phyloP scores from a whole-genome alignment of 75 land plant species.

The Sequoia sempervirens region DNA sequence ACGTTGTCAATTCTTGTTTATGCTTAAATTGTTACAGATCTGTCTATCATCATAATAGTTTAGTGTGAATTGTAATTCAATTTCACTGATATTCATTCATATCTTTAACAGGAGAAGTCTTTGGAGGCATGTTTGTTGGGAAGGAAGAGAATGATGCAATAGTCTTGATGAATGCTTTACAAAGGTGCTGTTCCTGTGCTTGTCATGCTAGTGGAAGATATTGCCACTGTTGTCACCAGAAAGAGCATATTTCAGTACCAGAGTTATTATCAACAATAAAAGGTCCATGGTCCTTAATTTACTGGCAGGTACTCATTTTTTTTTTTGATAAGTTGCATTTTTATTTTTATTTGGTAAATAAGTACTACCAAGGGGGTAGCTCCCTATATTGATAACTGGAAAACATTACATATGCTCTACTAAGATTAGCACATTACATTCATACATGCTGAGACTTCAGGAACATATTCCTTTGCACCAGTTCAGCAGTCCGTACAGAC shows the following conservation, averaged over 20 bases:
- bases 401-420: too few species aligned
- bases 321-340: conserved; percentile 8
- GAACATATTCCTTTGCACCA: too few species aligned
- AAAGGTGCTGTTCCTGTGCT: conserved; percentile 54
- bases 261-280: conserved; percentile 62
- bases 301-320: conserved; percentile 74
- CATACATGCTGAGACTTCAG: too few species aligned
- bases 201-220: conserved; percentile 24
- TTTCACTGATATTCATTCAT: background rate
- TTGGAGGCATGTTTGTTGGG: conserved; percentile 70
- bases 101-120: conserved; percentile 70
- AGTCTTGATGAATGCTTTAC: conserved; percentile 49
- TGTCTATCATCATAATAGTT: background rate
- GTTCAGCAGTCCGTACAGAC: too few species aligned
- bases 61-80: background rate
- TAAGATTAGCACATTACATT: too few species aligned
- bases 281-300: conserved; percentile 94
- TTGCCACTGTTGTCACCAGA: conserved; percentile 15
- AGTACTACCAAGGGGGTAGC: too few species aligned
- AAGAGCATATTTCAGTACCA: conserved; percentile 26
- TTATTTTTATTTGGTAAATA: too few species aligned
- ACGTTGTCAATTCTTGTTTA: background rate
- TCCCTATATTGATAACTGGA: too few species aligned
- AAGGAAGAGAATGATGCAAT: conserved; percentile 61
- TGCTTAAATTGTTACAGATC: background rate